Evolutionary conservation across 441 rosid species (phyloP), one percentile per base, ranked within the genome.

Genomic region (Pelargonium fulgidum): DNA sequence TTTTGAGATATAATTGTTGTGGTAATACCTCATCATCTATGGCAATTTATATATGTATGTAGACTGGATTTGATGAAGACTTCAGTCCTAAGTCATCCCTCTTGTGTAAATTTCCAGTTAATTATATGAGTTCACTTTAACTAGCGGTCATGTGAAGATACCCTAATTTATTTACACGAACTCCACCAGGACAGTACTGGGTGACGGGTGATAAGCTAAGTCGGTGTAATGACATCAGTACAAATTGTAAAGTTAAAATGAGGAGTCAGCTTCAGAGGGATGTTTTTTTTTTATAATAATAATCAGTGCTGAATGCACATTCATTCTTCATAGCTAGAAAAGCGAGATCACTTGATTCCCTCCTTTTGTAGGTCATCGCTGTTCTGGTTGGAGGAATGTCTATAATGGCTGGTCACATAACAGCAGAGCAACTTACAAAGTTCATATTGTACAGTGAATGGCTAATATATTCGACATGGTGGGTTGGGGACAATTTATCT

Each of bases 391-490:
- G 98, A 81, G 98, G 98, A 79, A 81, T 81, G 78, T 93, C 80
- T 76, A 91, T 93, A 78, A 80, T 93, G 75, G 83, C 80, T 68
- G 98, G 97, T 77, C 89, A 80, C 70, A 85, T 89, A 78, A 88
- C 98, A 39, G 90, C 96, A 10, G 98, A 93, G 88, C 80, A 89
- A 80, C 96, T 93, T 73, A 91, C 97, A 1, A 93, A 93, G 83
- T 93, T 86, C 81, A 82, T 93, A 80, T 73, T 93, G 74, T 93
- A 93, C 76, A 91, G 97, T 70, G 98, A 93, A 77, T 91, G 97
- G 98, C 83, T 93, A 81, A 91, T 93, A 68, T 93, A 85, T 78
- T 88, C 97, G 70, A 89, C 97, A 45, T 93, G 97, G 97, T 91
- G 93, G 96, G 91, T 88, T 66, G 97, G 97, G 70, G 98, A 93